Conservation (phyloP, 2,329 filamentous ascomycete genomes). For the Penicillium sp. region DNA sequence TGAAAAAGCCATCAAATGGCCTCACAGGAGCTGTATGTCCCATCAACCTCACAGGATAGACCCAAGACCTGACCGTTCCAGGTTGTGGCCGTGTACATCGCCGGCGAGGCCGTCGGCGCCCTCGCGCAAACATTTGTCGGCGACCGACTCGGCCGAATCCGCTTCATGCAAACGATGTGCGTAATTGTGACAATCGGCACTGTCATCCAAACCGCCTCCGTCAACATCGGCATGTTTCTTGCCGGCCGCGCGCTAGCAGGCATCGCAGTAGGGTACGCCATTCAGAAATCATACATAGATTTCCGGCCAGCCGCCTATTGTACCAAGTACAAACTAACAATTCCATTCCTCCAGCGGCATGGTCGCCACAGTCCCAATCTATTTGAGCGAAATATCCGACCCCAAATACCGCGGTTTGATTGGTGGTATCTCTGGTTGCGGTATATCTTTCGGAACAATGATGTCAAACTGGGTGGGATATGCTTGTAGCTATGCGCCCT, state of each 20-base stretch:
- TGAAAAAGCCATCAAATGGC: constrained; percentile 55
- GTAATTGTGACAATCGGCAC: constrained; percentile 56
- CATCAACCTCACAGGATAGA: neutral
- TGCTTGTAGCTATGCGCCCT: constrained; percentile 54
- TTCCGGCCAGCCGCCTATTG: neutral
- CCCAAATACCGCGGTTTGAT: constrained; percentile 53
- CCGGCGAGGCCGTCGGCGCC: constrained; percentile 58
- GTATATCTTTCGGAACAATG: constrained; percentile 58
- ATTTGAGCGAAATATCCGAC: constrained; percentile 55
- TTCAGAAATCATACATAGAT: neutral
- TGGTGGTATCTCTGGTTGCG: constrained; percentile 54
- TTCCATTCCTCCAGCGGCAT: constrained; percentile 38
- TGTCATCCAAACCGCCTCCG: constrained; percentile 54
- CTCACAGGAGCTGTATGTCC: constrained; percentile 54
- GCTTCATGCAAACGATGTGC: constrained; percentile 57
- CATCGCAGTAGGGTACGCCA: constrained; percentile 46
- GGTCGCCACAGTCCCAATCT: constrained; percentile 55
- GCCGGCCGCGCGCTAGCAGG: constrained; percentile 52
- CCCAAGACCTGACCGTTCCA: constrained; percentile 15
- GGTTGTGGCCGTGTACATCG: constrained; percentile 60
- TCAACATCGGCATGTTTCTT: constrained; percentile 57
- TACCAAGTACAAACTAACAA: neutral
- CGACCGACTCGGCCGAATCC: constrained; percentile 54
- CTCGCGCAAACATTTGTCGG: constrained; percentile 54
- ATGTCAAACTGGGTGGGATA: constrained; percentile 59